phyloP scores from a whole-genome alignment of 768 basidiomycete genomes.

The Tylopilus rubrobrunneus region DNA sequence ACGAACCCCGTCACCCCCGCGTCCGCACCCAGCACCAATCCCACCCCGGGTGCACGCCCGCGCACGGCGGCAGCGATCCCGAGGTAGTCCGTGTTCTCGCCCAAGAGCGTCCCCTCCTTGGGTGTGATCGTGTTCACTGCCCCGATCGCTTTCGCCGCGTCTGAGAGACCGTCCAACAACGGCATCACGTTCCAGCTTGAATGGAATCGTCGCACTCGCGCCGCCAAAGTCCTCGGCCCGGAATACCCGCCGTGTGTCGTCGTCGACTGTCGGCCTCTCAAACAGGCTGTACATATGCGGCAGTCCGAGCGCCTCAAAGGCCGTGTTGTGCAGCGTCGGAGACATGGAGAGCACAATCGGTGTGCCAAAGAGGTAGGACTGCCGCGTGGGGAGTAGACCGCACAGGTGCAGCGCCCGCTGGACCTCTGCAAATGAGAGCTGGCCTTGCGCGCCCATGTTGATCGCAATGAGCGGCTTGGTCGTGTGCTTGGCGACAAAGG shows the following conservation, averaged over 20 bases:
- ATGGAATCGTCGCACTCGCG: conserved; percentile 94
- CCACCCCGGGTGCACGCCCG: conserved; percentile 35
- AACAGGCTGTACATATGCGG: no score
- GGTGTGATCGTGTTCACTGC: conserved; percentile 87
- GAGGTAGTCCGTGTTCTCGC: conserved; percentile 98
- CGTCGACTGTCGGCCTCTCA: no score
- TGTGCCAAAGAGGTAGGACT: conserved; percentile 84
- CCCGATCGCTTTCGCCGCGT: no score
- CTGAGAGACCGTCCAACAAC: conserved; percentile 72
- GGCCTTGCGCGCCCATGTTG: conserved; percentile 89
- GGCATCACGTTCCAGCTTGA: conserved; percentile 90
- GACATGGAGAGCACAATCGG: conserved; percentile 91
- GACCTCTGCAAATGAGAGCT: no score
- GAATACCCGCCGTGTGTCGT: no score
- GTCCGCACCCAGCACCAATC: conserved; percentile 8
- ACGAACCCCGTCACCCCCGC: conserved; percentile 55
- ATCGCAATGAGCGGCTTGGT: conserved; percentile 88
- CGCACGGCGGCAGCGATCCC: conserved; percentile 49
- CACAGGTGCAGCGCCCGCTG: conserved; percentile 72
- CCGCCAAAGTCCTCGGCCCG: conserved; percentile 79
- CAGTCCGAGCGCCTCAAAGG: no score
- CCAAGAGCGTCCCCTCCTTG: conserved; percentile 50
- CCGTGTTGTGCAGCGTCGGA: conserved; percentile 89
- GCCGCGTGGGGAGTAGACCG: no score
- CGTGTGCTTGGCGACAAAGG: conserved; percentile 58